Conservation (phyloP, 1,284 basidiomycete species). For the Rhodotorula sp. region DNA sequence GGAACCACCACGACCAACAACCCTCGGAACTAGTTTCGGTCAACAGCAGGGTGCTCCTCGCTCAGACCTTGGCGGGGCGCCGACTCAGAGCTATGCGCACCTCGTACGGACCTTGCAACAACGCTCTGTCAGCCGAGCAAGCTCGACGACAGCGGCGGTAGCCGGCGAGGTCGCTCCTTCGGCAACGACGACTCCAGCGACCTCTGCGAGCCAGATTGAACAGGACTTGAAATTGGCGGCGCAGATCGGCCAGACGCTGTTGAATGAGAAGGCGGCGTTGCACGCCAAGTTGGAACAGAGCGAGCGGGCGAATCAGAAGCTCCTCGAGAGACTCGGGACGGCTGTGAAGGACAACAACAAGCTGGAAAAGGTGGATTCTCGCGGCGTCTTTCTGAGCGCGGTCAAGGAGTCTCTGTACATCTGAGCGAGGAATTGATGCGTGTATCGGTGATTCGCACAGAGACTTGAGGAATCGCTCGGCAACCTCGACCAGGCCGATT, state of each 20-base stretch:
- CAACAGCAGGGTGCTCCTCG: too few relatives aligned
- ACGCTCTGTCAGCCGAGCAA: background rate
- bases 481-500: constrained; percentile 77
- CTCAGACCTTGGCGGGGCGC: too few relatives aligned
- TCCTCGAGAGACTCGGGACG: constrained; percentile 47
- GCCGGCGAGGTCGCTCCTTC: background rate
- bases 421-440: background rate
- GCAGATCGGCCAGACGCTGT: constrained; percentile 81
- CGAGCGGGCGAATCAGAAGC: constrained; percentile 43
- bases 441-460: too few relatives aligned
- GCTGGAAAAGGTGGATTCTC: constrained; percentile 62
- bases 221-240: constrained; percentile 39
- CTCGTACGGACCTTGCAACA: constrained; percentile 21
- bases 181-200: too few relatives aligned
- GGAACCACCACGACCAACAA: too few relatives aligned
- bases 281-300: constrained; percentile 24
- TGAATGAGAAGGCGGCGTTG: constrained; percentile 55
- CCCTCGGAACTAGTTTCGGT: too few relatives aligned
- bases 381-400: constrained; percentile 41
- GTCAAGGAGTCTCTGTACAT: constrained; percentile 8
- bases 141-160: background rate
- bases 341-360: constrained; percentile 61
- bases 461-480: constrained; percentile 74
- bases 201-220: constrained; percentile 28
- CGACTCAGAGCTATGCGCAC: constrained; percentile 10